Base-by-base conservation (phyloP, 768 basidiomycete species). In the Naematelia encephala region DNA sequence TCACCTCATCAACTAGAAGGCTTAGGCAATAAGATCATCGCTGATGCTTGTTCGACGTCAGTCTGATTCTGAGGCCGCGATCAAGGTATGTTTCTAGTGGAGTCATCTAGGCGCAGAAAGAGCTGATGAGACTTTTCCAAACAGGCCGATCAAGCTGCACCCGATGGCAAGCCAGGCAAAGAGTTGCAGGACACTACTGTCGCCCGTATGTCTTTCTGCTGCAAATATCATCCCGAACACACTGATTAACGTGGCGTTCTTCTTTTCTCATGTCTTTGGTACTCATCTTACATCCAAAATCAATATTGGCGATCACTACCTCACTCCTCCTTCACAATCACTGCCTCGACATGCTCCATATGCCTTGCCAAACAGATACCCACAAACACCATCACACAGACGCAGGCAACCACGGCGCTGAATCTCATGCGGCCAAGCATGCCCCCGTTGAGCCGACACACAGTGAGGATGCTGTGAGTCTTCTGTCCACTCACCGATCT, bases 21-120 rank as follows among this genome's bases (percentile, higher is more conserved):
- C 19, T 43, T 43, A 19, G 19, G 11, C 39, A 19, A 43, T n/a
- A 12, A 43, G 39, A 43, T 11, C 11, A 43, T 43, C 11, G 19
- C 11, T 11, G 39, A 43, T 11, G 19, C 39, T 49, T 50, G 56
- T 19, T 47, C 21, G n/a, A 10, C 5, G 23, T 54, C 42, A 76
- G 74, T 70, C 72, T 21, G 63, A 72, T 53, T 64, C 70, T 49
- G 74, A 76, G 56, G 74, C 74, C 12, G 59, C 56, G 26, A 57
- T 76, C 59, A 76, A 76, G 57, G 74, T 70, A n/a, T 51, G 58
- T 54, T 23, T 28, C 42, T 34, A 14, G n/a, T 19, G 13, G 4
- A 22, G 8, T 5, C 34, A 16, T 22, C 43, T 23, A 19, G n/a
- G 28, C 10, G 34, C 14, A 26, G 45, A 21, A 30, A 11, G 13